These are phyloP conservation scores for Selenicereus undatus DNA, from an alignment of 148 eudicot genomes.

Conservation along the genomic window DNA sequence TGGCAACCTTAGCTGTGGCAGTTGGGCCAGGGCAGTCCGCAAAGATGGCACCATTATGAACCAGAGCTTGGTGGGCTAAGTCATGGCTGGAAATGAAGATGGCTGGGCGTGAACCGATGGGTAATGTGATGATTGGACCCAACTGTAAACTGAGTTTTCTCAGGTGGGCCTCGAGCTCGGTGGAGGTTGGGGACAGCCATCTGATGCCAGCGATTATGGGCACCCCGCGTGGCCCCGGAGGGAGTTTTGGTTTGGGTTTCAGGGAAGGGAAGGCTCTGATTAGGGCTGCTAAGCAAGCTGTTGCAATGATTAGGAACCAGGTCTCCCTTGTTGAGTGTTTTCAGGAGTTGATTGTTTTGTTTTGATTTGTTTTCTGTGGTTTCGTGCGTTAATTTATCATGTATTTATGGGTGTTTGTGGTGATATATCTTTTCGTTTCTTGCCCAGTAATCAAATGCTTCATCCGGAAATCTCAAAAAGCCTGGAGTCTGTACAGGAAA, in stretches of 20 bases:
- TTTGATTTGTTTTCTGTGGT: too few relatives aligned
- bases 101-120: too few relatives aligned
- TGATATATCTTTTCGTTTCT: too few relatives aligned
- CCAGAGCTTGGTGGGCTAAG: constrained; percentile 45
- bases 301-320: constrained; percentile 2
- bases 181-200: constrained; percentile 17
- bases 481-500: too few relatives aligned
- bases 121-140: constrained; percentile 55
- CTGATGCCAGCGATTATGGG: not conserved
- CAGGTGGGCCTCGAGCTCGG: constrained; percentile 41
- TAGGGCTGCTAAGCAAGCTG: constrained; percentile 4
- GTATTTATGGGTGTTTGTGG: too few relatives aligned
- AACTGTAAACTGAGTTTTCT: constrained; percentile 27
- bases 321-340: constrained; percentile 10
- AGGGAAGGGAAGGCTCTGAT: not conserved
- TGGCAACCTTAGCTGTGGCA: constrained; percentile 20
- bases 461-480: too few relatives aligned
- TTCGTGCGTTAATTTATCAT: too few relatives aligned
- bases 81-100: constrained; percentile 41
- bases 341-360: too few relatives aligned
- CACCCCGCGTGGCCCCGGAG: not conserved
- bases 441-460: too few relatives aligned
- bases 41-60: constrained; percentile 59
- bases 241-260: not conserved
- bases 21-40: constrained; percentile 48